phyloP scores from a whole-genome alignment of 148 eudicot genomes.

The Gaultheria prostrata region DNA sequence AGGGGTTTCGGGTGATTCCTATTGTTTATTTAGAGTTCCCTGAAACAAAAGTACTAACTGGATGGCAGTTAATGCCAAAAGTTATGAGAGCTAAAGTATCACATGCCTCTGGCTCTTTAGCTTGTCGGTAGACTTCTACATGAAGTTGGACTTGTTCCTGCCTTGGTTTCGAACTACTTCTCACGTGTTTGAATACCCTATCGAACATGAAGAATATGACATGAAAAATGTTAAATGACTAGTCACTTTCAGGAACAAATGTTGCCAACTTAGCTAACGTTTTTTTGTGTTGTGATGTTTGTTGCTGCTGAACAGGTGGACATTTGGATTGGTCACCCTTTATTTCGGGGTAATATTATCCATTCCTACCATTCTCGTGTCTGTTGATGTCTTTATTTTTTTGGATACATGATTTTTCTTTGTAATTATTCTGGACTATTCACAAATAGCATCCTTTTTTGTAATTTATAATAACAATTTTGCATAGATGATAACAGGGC shows the following conservation, averaged over 20 bases:
- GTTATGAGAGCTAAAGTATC: not conserved
- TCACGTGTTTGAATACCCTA: not conserved
- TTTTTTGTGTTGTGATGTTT: conserved; percentile 23
- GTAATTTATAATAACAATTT: not conserved
- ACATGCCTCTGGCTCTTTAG: not conserved
- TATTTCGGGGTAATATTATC: conserved; percentile 80
- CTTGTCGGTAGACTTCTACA: not conserved
- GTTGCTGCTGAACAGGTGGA: conserved; percentile 67
- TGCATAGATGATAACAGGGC: not conserved
- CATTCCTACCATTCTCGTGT: conserved; percentile 2
- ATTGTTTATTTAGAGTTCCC: not conserved
- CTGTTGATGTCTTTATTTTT: not conserved
- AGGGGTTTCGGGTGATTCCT: not conserved
- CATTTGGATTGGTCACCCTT: conserved; percentile 64
- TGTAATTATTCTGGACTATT: not conserved
- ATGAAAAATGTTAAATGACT: not conserved
- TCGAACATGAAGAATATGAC: not conserved
- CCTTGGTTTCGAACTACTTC: not conserved
- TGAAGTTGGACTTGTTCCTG: not conserved
- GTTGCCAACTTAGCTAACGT: conserved; percentile 1
- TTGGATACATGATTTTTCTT: not conserved
- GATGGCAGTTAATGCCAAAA: not conserved
- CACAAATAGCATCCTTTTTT: not conserved
- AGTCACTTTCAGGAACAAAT: not conserved
- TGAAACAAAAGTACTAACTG: not conserved